Conservation (phyloP, 2,329 filamentous ascomycete genomes). For the Exophiala alcalophila region DNA sequence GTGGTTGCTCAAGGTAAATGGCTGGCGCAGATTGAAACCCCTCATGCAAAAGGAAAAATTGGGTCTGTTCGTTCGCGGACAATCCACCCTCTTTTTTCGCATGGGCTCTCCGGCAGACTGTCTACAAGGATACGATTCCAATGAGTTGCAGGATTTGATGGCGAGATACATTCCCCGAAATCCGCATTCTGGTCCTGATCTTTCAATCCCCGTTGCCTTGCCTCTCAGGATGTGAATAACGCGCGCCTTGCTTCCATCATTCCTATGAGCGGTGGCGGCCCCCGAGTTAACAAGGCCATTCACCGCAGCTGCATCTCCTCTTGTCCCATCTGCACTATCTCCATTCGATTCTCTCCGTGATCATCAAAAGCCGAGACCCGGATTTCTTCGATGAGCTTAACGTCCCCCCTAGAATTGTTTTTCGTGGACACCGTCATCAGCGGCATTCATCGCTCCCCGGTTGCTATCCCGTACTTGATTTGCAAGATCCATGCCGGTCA, state of each 20-base stretch:
- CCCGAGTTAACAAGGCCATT: too few species aligned
- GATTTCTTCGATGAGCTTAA: too few species aligned
- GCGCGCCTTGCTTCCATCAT: too few species aligned
- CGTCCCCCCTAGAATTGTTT: constrained; percentile 19
- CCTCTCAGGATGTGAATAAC: too few species aligned
- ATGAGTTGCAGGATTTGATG: constrained; percentile 80
- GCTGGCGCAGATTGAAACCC: constrained; percentile 75
- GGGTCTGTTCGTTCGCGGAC: constrained; percentile 45
- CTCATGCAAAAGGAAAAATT: constrained; percentile 38
- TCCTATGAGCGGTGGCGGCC: too few species aligned
- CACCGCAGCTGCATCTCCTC: too few species aligned
- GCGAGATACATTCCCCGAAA: constrained; percentile 63
- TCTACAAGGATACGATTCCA: constrained; percentile 56
- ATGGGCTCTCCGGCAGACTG: constrained; percentile 78
- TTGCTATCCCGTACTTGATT: constrained; percentile 8
- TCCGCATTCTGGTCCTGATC: not conserved
- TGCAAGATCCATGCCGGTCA: constrained; percentile 27
- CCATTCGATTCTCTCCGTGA: too few species aligned
- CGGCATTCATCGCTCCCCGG: constrained; percentile 24
- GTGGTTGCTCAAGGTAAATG: constrained; percentile 86
- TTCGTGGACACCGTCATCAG: constrained; percentile 15
- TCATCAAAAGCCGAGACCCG: too few species aligned
- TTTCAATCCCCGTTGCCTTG: too few species aligned
- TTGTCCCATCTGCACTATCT: too few species aligned
- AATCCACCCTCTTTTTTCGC: too few species aligned